Evolutionary conservation across 345 rosid genomes (phyloP).

Genomic region (Litchi chinensis): DNA sequence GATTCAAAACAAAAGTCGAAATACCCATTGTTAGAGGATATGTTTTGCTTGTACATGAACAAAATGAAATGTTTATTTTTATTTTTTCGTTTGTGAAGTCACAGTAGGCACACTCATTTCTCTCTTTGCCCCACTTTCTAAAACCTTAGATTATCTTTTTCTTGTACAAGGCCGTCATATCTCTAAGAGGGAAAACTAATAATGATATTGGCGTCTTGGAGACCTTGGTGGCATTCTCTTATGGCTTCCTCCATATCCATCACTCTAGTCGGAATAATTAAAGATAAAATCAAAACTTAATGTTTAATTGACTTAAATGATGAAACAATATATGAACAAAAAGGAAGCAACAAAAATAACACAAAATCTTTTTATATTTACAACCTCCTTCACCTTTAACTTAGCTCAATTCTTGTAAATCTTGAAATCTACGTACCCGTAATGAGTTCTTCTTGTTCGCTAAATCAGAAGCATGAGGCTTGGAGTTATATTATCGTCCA

Average conservation of each 20-base stretch:
- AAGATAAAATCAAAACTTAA: neutral
- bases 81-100: no score
- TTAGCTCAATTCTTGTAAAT: no score
- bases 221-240: constrained; percentile 73
- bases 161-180: no score
- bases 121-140: no score
- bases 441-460: constrained; percentile 42
- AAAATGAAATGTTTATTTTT: no score
- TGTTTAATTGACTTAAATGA: neutral
- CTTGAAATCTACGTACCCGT: constrained; percentile 31
- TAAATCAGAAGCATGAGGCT: constrained; percentile 33
- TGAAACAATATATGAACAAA: neutral
- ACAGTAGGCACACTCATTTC: no score
- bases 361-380: no score
- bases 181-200: constrained; percentile 41
- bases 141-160: no score
- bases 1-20: no score
- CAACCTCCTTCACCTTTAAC: no score
- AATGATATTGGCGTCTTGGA: constrained; percentile 60
- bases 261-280: constrained; percentile 39
- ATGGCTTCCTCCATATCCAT: constrained; percentile 61
- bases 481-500: constrained; percentile 16
- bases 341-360: neutral
- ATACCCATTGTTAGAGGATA: no score
- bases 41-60: no score